Percentiles rank a stretch among this genome's conserved stretches.
These are phyloP conservation scores for Suhomyces kilbournensis DNA, from an alignment of 805 yeast species.

Conservation along the genomic window DNA sequence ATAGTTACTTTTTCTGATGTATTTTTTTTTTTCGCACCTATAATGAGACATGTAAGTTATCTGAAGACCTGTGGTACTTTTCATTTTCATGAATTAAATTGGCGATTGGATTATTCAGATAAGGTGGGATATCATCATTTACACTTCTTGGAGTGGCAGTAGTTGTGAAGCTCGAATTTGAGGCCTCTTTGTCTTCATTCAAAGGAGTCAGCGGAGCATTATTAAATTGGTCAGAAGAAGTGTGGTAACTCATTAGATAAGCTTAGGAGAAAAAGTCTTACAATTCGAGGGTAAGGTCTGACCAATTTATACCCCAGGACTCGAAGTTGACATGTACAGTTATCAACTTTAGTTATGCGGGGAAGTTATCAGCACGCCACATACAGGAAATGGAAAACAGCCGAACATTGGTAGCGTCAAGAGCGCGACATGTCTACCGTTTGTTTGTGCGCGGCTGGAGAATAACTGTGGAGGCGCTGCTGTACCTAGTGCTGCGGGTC, in stretches of 20 bases:
- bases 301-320: background rate
- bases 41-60: constrained; percentile 23
- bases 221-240: constrained; percentile 13
- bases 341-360: background rate
- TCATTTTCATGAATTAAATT: constrained; percentile 17
- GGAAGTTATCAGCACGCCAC: background rate
- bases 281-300: background rate
- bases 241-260: constrained; percentile 11
- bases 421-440: background rate
- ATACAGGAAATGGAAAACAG: background rate
- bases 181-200: constrained; percentile 6
- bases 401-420: background rate
- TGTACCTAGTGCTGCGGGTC: background rate
- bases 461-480: background rate
- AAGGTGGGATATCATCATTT: constrained; percentile 5
- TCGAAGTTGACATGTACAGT: background rate
- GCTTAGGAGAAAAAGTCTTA: background rate
- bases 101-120: constrained; percentile 10
- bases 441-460: background rate
- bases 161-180: constrained; percentile 5
- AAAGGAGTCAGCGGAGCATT: constrained; percentile 13
- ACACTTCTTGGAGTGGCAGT: constrained; percentile 5
- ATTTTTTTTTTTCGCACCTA: constrained; percentile 3
- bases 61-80: constrained; percentile 24
- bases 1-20: background rate